Evolutionary conservation across 768 basidiomycete species (phyloP), one percentile per base, ranked within the genome.

Genomic region (Grammothele lineata): DNA sequence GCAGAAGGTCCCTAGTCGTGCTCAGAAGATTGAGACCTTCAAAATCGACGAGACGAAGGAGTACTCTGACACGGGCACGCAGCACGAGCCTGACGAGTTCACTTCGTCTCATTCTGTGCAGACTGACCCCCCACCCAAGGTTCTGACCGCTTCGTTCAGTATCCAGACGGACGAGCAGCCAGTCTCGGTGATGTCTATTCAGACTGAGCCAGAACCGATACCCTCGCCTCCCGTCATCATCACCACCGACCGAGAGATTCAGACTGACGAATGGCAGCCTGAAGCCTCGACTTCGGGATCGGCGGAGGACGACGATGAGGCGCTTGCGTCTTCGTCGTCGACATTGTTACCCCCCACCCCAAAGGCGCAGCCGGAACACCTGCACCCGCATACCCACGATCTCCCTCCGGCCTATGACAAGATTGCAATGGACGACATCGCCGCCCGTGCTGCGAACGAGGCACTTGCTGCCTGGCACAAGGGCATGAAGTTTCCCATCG

Each of bases 361-460:
- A 12, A 80, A 77, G 56, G 71, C 81, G 12, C 65, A 64, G 19
- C 63, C 69, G 17, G 70, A 71, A 35, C 65, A 62, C 40, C 58
- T 62, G 24, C 57, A 57, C 45, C 57, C 66, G 7, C 56, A 51
- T 47, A 56, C 65, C 10, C 56, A 51, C 35, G 87, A 89, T 53
- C 72, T 81, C 30, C 88, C 89, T 0, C 89, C 89, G 0, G 79
- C 87, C 1, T 90, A 92, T 60, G 73, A 76, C 50, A 78, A 82
- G 57, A 70, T 81, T 34, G 67, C 78, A 17, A 71, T 70, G 22
- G 60, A 65, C 22, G 63, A 65, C 47, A 57, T 69, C 55, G 74
- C 80, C 25, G 70, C 74, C 63, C 72, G 71, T 46, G 67, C 78
- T 23, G 77, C 79, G 3, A 68, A 73, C 17, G 83, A 81, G 42